These are phyloP conservation scores for Colletotrichum sp. DNA, from an alignment of 2,329 filamentous ascomycete species.

Conservation along the genomic window DNA sequence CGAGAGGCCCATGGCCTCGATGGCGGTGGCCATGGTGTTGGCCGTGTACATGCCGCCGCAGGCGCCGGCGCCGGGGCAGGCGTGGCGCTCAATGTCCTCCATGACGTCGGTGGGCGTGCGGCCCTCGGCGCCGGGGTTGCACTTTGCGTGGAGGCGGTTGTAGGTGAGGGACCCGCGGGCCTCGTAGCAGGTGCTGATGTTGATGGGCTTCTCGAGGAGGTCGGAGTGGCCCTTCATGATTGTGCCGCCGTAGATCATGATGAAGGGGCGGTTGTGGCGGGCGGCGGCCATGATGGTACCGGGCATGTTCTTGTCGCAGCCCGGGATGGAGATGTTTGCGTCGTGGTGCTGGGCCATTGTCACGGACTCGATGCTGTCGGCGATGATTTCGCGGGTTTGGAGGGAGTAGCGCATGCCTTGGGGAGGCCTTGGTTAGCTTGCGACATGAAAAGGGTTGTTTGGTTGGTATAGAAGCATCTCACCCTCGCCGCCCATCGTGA, in stretches of 20 bases:
- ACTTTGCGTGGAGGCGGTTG: slow-evolving; percentile 75
- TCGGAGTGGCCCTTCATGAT: slow-evolving; percentile 87
- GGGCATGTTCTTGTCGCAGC: slow-evolving; percentile 98
- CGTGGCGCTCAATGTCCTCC: slow-evolving; percentile 80
- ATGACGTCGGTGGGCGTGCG: slow-evolving; percentile 80
- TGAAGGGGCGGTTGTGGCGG: slow-evolving; percentile 86
- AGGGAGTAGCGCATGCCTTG: slow-evolving; percentile 92
- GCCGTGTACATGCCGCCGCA: slow-evolving; percentile 93
- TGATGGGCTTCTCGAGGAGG: slow-evolving; percentile 79
- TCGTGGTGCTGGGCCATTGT: slow-evolving; percentile 93
- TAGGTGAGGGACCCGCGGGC: slow-evolving; percentile 84
- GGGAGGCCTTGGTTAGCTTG: background rate
- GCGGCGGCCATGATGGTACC: slow-evolving; percentile 90
- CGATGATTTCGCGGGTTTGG: slow-evolving; percentile 89
- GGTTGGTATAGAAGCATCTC: background rate
- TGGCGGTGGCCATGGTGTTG: slow-evolving; percentile 91
- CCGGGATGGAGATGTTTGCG: slow-evolving; percentile 90
- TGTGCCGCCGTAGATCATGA: slow-evolving; percentile 95
- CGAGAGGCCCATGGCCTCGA: slow-evolving; percentile 86
- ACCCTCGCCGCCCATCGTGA: slow-evolving; percentile 96
- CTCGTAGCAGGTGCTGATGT: slow-evolving; percentile 89
- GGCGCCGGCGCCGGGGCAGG: slow-evolving; percentile 70
- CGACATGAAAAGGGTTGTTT: background rate
- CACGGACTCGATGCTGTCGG: slow-evolving; percentile 91
- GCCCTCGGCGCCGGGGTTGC: slow-evolving; percentile 62